Percentiles rank a stretch among this genome's conserved stretches.
Evolutionary conservation across 169 alveolate genomes (phyloP).

Genomic region (Eimeria necatrix): DNA sequence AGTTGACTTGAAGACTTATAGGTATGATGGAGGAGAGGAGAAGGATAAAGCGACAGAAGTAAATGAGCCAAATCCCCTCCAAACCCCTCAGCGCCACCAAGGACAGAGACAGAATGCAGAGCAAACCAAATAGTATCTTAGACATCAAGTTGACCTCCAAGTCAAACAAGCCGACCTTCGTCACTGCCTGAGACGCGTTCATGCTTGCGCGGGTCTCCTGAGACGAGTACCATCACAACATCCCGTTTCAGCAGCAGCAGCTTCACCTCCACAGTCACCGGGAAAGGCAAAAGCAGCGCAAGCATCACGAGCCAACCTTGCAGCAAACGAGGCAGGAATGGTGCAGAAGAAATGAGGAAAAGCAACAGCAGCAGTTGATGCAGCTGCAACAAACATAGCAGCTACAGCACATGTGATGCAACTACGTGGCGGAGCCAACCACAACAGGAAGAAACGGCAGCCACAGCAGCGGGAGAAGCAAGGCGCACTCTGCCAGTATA

Average conservation of each 20-base stretch:
- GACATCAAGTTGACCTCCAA: constrained; percentile 93
- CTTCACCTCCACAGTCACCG: not conserved
- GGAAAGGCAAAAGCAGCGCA: not conserved
- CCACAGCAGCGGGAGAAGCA: not conserved
- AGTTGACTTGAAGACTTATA: constrained; percentile 97
- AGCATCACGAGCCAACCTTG: not conserved
- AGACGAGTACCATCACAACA: not conserved
- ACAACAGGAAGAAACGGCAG: not conserved
- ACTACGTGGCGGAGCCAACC: too few relatives aligned
- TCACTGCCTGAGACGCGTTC: constrained; percentile 90
- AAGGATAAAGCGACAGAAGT: constrained; percentile 91
- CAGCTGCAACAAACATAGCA: too few relatives aligned
- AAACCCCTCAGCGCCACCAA: constrained; percentile 8
- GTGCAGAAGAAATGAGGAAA: not conserved
- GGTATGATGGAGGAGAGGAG: constrained; percentile 98
- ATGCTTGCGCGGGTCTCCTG: constrained; percentile 87
- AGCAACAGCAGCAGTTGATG: not conserved
- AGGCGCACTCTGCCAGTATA: constrained; percentile 95
- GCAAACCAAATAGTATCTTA: constrained; percentile 91
- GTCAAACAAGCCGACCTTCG: constrained; percentile 95
- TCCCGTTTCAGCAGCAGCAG: not conserved
- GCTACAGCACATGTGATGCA: too few relatives aligned
- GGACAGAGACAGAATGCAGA: constrained; percentile 86
- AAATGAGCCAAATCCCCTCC: constrained; percentile 26
- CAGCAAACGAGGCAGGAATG: not conserved